Conservation (phyloP, 257 asterid genomes). For the Solanum virginianum region DNA sequence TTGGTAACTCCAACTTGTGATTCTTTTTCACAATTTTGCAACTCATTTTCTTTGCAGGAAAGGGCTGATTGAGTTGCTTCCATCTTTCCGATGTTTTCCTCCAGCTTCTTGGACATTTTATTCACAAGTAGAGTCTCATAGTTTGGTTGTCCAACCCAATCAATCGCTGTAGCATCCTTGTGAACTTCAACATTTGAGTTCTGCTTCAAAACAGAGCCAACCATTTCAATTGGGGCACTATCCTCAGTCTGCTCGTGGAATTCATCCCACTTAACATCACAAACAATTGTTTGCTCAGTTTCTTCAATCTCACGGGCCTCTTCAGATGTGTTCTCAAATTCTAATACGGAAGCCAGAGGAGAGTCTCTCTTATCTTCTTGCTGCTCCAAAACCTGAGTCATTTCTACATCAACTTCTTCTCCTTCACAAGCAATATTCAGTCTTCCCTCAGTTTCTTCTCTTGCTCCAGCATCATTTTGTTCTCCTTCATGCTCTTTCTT, state of each 20-base stretch:
- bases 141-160: constrained; percentile 5
- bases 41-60: constrained; percentile 19
- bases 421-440: constrained; percentile 3
- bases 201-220: not conserved
- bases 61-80: constrained; percentile 15
- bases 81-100: constrained; percentile 9
- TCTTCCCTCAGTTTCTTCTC: constrained; percentile 15
- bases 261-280: constrained; percentile 18
- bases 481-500: constrained; percentile 6
- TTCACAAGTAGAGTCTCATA: constrained; percentile 3
- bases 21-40: constrained; percentile 9
- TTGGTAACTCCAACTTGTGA: constrained; percentile 11
- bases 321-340: constrained; percentile 7
- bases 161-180: constrained; percentile 2
- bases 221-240: constrained; percentile 15
- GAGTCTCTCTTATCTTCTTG: constrained; percentile 1
- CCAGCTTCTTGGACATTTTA: constrained; percentile 10
- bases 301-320: constrained; percentile 12
- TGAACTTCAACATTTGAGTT: constrained; percentile 1
- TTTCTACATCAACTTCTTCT: constrained; percentile 11
- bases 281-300: constrained; percentile 7
- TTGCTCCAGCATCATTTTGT: constrained; percentile 8
- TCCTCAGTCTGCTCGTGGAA: constrained; percentile 18
- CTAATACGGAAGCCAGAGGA: not conserved
- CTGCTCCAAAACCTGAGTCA: constrained; percentile 8